phyloP scores from a whole-genome alignment of 1,139 yeast species.

The Taphrina deformans region DNA sequence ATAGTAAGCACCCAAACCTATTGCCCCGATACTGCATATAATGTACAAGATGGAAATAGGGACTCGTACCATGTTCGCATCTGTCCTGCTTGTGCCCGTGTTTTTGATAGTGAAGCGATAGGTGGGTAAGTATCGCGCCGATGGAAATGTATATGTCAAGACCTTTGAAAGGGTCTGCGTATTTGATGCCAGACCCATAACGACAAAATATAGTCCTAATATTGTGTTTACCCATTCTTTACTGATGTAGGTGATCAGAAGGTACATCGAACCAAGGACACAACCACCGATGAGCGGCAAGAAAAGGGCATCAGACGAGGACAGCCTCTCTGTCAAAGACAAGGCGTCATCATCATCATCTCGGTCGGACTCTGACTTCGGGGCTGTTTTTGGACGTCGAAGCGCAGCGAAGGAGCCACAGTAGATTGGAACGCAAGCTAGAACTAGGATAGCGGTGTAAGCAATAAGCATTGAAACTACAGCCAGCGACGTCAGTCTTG shows the following conservation, averaged over 20 bases:
- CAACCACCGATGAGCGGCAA: conserved; percentile 31
- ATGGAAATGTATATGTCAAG: conserved; percentile 28
- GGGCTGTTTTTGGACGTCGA: conserved; percentile 52
- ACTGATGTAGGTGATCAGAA: conserved; percentile 1
- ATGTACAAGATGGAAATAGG: not conserved
- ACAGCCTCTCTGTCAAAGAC: conserved; percentile 41
- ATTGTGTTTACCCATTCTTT: conserved; percentile 3
- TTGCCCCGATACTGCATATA: not conserved
- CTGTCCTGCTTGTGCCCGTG: conserved; percentile 36
- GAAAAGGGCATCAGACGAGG: conserved; percentile 48
- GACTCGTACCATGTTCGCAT: not conserved
- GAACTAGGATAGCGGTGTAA: conserved; percentile 39
- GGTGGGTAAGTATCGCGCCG: conserved; percentile 43
- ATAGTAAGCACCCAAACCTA: conserved; percentile 42
- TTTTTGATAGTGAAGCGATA: conserved; percentile 40
- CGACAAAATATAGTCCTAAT: not conserved
- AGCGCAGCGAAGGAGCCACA: conserved; percentile 51
- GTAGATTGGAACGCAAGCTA: conserved; percentile 47
- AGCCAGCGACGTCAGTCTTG: no score
- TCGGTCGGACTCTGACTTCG: conserved; percentile 48
- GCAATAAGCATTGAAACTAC: conserved; percentile 37
- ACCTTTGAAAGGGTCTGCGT: conserved; percentile 41
- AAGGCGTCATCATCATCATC: conserved; percentile 50
- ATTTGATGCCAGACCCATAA: conserved; percentile 30
- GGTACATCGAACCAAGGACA: not conserved